These are phyloP conservation scores for Ostreobium quekettii DNA, from an alignment of 139 green algal species.

Conservation along the genomic window DNA sequence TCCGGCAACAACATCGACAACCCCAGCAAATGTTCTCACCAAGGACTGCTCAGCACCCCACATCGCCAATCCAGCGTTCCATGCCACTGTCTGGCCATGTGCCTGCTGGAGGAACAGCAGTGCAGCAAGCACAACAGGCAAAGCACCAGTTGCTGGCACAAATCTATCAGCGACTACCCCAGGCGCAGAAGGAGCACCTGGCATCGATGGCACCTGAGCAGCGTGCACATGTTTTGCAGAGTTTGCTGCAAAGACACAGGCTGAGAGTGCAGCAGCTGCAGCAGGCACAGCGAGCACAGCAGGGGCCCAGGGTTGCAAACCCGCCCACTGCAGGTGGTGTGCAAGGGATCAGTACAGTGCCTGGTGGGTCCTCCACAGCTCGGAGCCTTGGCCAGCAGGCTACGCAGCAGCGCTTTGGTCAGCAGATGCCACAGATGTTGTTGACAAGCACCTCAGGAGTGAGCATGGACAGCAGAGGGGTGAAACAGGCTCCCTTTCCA, in stretches of 20 bases:
- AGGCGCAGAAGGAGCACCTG: not conserved
- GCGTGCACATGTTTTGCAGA: not conserved
- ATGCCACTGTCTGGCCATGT: too few species aligned
- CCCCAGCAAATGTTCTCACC: constrained; percentile 8
- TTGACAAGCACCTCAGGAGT: too few species aligned
- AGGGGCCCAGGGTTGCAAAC: not conserved
- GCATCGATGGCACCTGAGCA: not conserved
- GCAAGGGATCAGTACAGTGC: too few species aligned
- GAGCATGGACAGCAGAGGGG: too few species aligned
- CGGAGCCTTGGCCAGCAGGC: too few species aligned
- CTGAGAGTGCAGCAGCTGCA: not conserved
- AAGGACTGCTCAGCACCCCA: not conserved
- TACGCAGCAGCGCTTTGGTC: too few species aligned
- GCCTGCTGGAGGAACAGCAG: too few species aligned
- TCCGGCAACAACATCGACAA: constrained; percentile 18
- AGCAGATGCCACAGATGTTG: too few species aligned
- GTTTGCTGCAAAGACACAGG: not conserved
- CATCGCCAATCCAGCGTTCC: not conserved
- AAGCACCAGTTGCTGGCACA: not conserved
- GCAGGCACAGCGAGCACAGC: not conserved
- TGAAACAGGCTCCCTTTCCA: too few species aligned
- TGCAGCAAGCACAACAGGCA: too few species aligned
- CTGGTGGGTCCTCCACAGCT: too few species aligned
- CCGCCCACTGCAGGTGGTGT: too few species aligned
- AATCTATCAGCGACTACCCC: not conserved